Conservation (phyloP, 129 eudicot species). For the Artemisia tridentata region DNA sequence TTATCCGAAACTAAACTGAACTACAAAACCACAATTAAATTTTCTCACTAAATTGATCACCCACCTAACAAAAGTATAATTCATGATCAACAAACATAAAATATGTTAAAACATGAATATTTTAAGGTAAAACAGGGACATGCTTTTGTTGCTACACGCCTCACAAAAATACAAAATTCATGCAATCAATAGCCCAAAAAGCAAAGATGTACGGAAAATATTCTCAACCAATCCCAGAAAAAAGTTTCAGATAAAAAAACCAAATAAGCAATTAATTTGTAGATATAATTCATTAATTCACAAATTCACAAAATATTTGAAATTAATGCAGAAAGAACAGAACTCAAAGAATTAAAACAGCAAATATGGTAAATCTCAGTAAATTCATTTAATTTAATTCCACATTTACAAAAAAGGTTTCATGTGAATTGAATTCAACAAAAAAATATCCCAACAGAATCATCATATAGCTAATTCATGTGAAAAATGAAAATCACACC, state of each 20-base stretch:
- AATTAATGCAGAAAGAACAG: background rate
- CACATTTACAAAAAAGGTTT: conserved; percentile 16
- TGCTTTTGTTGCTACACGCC: background rate
- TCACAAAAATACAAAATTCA: conserved; percentile 21
- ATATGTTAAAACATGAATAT: conserved; percentile 5
- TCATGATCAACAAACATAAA: background rate
- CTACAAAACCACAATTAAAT: conserved; percentile 3
- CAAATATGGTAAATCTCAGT: conserved; percentile 24
- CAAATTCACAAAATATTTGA: conserved; percentile 1
- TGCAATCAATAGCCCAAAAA: conserved; percentile 19
- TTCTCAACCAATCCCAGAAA: background rate
- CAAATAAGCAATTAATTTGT: background rate
- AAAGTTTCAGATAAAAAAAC: background rate
- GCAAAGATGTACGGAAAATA: background rate
- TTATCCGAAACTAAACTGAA: conserved; percentile 31
- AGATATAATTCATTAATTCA: background rate
- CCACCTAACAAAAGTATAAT: conserved; percentile 16
- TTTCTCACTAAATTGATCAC: conserved; percentile 11
- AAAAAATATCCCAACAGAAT: conserved; percentile 23
- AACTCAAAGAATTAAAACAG: conserved; percentile 24
- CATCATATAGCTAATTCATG: conserved; percentile 28
- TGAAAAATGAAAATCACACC: conserved; percentile 41
- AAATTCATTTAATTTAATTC: conserved; percentile 28
- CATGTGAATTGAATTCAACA: conserved; percentile 1
- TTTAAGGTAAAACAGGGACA: conserved; percentile 4